Conservation (phyloP, 495 filamentous ascomycete genomes). For the Penicillium chermesinum region DNA sequence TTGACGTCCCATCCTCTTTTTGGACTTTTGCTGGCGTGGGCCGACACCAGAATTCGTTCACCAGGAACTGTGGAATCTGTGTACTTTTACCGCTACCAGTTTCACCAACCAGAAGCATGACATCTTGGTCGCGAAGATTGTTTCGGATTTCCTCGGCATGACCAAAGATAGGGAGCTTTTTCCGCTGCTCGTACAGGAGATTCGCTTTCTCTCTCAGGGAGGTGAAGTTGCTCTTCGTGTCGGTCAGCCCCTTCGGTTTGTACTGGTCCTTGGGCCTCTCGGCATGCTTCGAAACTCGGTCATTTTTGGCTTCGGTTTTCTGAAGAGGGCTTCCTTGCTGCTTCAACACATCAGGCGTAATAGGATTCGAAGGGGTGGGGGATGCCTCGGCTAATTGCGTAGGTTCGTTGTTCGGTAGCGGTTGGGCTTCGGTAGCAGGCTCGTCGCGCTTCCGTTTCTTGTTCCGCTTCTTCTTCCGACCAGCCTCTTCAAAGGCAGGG, state of each 20-base stretch:
- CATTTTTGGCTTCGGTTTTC: conserved; percentile 1
- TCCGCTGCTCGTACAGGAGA: conserved; percentile 46
- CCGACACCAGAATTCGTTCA: conserved; percentile 73
- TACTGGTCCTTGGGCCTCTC: conserved; percentile 9
- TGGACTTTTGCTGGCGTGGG: conserved; percentile 47
- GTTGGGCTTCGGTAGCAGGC: conserved; percentile 8
- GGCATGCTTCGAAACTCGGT: not conserved
- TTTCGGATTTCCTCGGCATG: conserved; percentile 64
- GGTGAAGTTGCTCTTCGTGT: conserved; percentile 26
- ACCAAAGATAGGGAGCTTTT: conserved; percentile 76
- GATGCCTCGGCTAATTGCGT: not conserved
- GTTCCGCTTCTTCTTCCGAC: conserved; percentile 24
- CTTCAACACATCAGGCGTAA: not conserved
- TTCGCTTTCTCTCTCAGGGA: conserved; percentile 43
- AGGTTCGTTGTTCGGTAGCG: conserved; percentile 3
- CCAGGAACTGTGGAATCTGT: conserved; percentile 88
- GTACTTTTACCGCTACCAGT: conserved; percentile 97
- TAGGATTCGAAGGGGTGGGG: too few species aligned
- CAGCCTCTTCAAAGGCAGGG: conserved; percentile 16
- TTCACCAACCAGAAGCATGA: conserved; percentile 84
- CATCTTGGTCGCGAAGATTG: conserved; percentile 60
- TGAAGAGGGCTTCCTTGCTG: not conserved
- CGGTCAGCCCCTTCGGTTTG: conserved; percentile 14
- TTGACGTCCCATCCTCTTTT: conserved; percentile 31
- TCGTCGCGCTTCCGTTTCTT: conserved; percentile 46